These are phyloP conservation scores for Talaromyces sp. DNA, from an alignment of 2,329 filamentous ascomycete species.

Conservation along the genomic window DNA sequence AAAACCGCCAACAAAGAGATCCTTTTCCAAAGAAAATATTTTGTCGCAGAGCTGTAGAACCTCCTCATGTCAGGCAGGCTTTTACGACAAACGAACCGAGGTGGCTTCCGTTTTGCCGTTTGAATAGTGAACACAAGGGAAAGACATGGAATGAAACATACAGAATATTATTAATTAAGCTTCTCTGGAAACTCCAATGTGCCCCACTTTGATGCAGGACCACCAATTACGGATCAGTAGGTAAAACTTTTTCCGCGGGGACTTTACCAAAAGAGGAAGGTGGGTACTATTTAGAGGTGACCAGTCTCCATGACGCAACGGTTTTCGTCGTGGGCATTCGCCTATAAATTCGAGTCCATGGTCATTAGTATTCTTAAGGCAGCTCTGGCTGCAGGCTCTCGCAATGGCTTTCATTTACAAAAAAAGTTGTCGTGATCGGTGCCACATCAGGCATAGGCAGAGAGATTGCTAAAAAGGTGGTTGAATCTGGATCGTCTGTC, in stretches of 20 bases:
- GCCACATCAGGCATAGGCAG: conserved; percentile 50
- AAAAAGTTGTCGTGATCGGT: conserved; percentile 51
- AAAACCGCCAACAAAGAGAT: too few relatives aligned
- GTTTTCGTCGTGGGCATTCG: not conserved
- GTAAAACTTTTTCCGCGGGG: not conserved
- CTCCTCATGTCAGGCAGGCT: too few relatives aligned
- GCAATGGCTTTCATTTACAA: conserved; percentile 54
- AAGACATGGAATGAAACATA: too few relatives aligned
- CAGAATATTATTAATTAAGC: too few relatives aligned
- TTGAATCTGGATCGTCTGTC: conserved; percentile 48
- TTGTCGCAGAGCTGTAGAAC: too few relatives aligned
- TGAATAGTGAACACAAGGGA: too few relatives aligned
- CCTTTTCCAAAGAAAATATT: too few relatives aligned
- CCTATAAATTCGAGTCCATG: not conserved
- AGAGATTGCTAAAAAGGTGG: conserved; percentile 45
- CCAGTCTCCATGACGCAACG: not conserved
- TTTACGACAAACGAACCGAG: too few relatives aligned
- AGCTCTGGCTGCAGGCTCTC: not conserved
- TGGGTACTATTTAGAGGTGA: not conserved
- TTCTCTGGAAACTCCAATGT: too few relatives aligned
- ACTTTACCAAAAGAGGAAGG: not conserved
- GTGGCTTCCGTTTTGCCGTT: too few relatives aligned
- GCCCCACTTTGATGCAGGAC: not conserved
- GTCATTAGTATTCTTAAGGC: not conserved
- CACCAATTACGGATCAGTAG: not conserved